Evolutionary conservation across 805 yeast species (phyloP).

Genomic region (Peterozyma toletana): DNA sequence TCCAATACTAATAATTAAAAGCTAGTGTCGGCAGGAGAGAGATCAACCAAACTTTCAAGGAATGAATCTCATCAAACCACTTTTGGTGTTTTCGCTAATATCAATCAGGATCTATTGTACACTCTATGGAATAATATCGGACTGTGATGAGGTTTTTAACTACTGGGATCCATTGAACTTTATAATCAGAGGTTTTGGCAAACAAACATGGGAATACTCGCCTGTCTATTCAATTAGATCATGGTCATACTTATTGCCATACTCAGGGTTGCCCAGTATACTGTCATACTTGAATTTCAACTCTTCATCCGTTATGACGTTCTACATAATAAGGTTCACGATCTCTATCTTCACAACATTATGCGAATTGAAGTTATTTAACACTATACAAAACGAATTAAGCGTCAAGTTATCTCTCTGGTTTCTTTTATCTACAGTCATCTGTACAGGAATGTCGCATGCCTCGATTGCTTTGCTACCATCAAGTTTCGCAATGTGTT

Average conservation of each 20-base stretch:
- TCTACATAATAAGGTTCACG: slow-evolving; percentile 46
- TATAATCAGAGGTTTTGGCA: slow-evolving; percentile 73
- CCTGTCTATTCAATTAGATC: slow-evolving; percentile 85
- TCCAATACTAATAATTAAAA: too few species aligned
- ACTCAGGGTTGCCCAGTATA: slow-evolving; percentile 18
- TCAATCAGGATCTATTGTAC: slow-evolving; percentile 31
- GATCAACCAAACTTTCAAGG: neutral
- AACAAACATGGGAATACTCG: slow-evolving; percentile 95
- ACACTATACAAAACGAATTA: slow-evolving; percentile 23
- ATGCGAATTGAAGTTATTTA: slow-evolving; percentile 48
- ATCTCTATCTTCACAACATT: slow-evolving; percentile 31
- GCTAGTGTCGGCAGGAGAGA: neutral
- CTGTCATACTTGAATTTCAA: slow-evolving; percentile 13
- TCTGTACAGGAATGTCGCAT: slow-evolving; percentile 81
- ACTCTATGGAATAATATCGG: slow-evolving; percentile 64
- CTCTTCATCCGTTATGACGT: slow-evolving; percentile 18
- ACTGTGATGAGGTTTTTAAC: slow-evolving; percentile 89
- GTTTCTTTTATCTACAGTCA: slow-evolving; percentile 55
- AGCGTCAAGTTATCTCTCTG: slow-evolving; percentile 17
- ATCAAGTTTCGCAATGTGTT: slow-evolving; percentile 65
- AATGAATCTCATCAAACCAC: slow-evolving; percentile 1
- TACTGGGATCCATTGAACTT: slow-evolving; percentile 93
- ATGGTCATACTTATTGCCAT: slow-evolving; percentile 66
- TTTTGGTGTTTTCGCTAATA: slow-evolving; percentile 15
- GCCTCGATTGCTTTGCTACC: slow-evolving; percentile 85